Percentiles rank a stretch among this genome's conserved stretches.
Evolutionary conservation across 805 yeast genomes (phyloP).

Genomic region (Barnettozyma vustinii): DNA sequence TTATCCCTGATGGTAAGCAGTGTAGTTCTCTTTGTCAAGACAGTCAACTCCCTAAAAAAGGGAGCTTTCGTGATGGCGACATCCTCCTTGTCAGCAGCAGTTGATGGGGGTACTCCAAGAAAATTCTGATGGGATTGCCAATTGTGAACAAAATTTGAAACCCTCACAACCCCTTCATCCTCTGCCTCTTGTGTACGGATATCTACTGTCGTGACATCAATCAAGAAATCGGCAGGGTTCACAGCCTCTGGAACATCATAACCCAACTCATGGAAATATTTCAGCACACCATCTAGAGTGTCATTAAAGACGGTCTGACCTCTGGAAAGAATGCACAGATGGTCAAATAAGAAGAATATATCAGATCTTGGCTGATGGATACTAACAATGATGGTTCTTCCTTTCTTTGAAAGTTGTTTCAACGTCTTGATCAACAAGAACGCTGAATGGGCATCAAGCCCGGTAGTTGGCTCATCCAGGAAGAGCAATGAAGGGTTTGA

Average conservation of each 20-base stretch:
- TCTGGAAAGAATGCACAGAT: constrained; percentile 60
- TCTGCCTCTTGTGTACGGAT: constrained; percentile 34
- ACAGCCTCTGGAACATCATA: constrained; percentile 34
- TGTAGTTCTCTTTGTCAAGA: constrained; percentile 36
- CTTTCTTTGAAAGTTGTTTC: constrained; percentile 50
- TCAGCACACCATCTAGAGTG: constrained; percentile 35
- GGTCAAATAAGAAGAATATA: constrained; percentile 65
- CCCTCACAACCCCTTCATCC: constrained; percentile 26
- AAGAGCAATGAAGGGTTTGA: constrained; percentile 73
- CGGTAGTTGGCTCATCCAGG: constrained; percentile 87
- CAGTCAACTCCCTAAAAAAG: constrained; percentile 36
- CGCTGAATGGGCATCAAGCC: constrained; percentile 78
- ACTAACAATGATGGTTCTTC: constrained; percentile 69
- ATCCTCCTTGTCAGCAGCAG: background rate
- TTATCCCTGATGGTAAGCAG: constrained; percentile 42
- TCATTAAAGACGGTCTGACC: constrained; percentile 45
- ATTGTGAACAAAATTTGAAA: constrained; percentile 24
- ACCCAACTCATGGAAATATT: constrained; percentile 42
- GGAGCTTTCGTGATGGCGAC: constrained; percentile 31
- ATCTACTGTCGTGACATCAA: constrained; percentile 47
- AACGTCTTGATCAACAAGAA: constrained; percentile 57
- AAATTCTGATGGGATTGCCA: constrained; percentile 29
- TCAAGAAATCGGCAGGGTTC: constrained; percentile 48
- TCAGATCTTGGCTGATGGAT: constrained; percentile 88
- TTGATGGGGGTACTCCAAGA: background rate